phyloP scores from a whole-genome alignment of 2,329 filamentous ascomycete genomes.

The Niveomyces coronatus region DNA sequence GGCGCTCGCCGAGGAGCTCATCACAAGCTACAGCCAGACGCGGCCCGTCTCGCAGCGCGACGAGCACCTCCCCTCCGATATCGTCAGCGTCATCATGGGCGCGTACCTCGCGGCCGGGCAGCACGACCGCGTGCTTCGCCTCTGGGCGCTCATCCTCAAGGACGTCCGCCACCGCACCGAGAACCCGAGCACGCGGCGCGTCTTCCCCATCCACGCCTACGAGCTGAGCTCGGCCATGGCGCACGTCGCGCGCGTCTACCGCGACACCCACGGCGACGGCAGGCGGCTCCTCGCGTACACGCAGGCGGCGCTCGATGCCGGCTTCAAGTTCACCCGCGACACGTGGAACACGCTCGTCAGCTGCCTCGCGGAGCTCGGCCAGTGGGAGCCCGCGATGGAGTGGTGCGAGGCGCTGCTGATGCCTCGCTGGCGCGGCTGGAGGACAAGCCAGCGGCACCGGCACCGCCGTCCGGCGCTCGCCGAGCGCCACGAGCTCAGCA shows the following conservation, averaged over 20 bases:
- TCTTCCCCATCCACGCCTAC: slow-evolving; percentile 41
- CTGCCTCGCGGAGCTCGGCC: slow-evolving; percentile 49
- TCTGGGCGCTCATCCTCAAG: slow-evolving; percentile 68
- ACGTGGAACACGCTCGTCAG: slow-evolving; percentile 77
- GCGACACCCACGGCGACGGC: slow-evolving; percentile 29
- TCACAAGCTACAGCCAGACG: slow-evolving; percentile 40
- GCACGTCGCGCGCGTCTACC: slow-evolving; percentile 37
- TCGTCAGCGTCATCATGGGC: slow-evolving; percentile 59
- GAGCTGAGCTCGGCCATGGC: slow-evolving; percentile 39
- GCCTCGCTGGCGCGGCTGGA: slow-evolving; percentile 69
- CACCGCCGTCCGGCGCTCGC: slow-evolving; percentile 17
- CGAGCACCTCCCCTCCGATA: slow-evolving; percentile 35
- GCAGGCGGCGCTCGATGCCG: slow-evolving; percentile 46
- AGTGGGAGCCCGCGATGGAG: slow-evolving; percentile 56
- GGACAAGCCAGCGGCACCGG: slow-evolving; percentile 15
- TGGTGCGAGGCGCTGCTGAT: slow-evolving; percentile 72
- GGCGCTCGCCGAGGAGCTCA: slow-evolving; percentile 45
- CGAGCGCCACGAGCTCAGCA: slow-evolving; percentile 17
- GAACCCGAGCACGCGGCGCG: slow-evolving; percentile 11
- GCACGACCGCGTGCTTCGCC: slow-evolving; percentile 49
- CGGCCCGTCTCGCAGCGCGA: slow-evolving; percentile 24
- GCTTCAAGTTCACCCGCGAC: slow-evolving; percentile 63
- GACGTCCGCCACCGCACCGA: slow-evolving; percentile 25
- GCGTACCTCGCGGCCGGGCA: slow-evolving; percentile 48
- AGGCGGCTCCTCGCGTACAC: slow-evolving; percentile 41